Conservation (phyloP, 257 asterid genomes). For the Solanum chiquidenum region DNA sequence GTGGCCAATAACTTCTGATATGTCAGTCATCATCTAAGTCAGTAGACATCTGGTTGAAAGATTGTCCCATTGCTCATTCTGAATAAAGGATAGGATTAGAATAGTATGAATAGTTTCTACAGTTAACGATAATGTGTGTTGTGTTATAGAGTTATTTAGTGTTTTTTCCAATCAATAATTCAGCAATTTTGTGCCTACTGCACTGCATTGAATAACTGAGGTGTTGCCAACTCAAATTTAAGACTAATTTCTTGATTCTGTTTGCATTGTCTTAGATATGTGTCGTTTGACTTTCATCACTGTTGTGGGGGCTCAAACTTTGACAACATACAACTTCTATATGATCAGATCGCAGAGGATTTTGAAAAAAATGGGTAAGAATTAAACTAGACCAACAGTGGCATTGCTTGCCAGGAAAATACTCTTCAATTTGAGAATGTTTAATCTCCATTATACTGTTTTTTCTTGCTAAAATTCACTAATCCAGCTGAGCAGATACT, state of each 20-base stretch:
- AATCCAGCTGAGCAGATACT: conserved; percentile 97
- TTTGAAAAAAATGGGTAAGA: conserved; percentile 84
- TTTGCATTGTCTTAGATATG: conserved; percentile 45
- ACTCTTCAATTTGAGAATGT: conserved; percentile 16
- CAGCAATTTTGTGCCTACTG: background rate
- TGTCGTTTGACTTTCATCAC: conserved; percentile 89
- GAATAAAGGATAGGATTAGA: background rate
- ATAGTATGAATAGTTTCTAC: background rate
- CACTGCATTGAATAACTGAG: background rate
- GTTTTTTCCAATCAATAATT: background rate
- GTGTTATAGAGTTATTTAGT: background rate
- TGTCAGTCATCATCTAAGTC: background rate
- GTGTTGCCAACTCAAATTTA: background rate
- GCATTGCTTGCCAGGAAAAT: conserved; percentile 11
- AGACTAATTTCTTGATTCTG: background rate
- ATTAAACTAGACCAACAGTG: background rate
- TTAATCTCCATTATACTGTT: conserved; percentile 34
- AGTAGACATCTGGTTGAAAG: background rate
- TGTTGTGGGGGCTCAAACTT: conserved; percentile 71
- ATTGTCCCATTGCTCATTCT: background rate
- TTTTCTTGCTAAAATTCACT: conserved; percentile 39
- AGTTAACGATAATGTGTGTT: background rate
- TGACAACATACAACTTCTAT: conserved; percentile 71
- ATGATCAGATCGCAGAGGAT: conserved; percentile 59
- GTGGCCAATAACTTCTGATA: background rate